These are phyloP conservation scores for Cutaneotrichosporon arboriforme DNA, from an alignment of 1,284 basidiomycete species.

Conservation along the genomic window DNA sequence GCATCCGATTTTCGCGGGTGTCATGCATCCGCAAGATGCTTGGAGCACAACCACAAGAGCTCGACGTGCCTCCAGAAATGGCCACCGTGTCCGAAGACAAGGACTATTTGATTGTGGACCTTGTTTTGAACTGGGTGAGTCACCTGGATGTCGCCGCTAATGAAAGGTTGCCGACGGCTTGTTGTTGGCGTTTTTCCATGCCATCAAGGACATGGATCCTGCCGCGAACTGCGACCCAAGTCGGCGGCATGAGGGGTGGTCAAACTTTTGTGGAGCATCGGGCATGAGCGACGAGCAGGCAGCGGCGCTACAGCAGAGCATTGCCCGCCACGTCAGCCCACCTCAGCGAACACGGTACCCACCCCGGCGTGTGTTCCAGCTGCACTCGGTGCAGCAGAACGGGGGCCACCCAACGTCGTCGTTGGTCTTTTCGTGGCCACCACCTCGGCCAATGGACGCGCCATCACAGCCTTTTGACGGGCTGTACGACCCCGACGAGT, in stretches of 20 bases:
- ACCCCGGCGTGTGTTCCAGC: slow-evolving; percentile 46
- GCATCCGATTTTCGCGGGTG: slow-evolving; percentile 51
- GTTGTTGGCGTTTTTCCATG: slow-evolving; percentile 92
- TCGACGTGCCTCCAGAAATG: slow-evolving; percentile 51
- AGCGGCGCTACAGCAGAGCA: slow-evolving; percentile 28
- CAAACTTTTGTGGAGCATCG: slow-evolving; percentile 88
- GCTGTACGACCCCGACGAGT: slow-evolving; percentile 69
- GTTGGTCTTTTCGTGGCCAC: slow-evolving; percentile 81
- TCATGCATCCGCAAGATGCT: slow-evolving; percentile 50
- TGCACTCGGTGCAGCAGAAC: slow-evolving; percentile 20
- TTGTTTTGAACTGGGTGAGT: slow-evolving; percentile 82
- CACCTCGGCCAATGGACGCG: slow-evolving; percentile 42
- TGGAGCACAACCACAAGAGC: slow-evolving; percentile 45
- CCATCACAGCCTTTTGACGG: slow-evolving; percentile 49
- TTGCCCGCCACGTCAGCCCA: slow-evolving; percentile 22
- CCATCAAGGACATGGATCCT: slow-evolving; percentile 58
- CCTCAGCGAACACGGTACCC: slow-evolving; percentile 29
- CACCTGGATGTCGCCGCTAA: not conserved
- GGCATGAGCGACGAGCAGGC: slow-evolving; percentile 38
- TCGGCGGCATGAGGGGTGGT: slow-evolving; percentile 69
- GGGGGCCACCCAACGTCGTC: slow-evolving; percentile 17
- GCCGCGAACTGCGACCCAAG: slow-evolving; percentile 69
- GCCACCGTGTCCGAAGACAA: slow-evolving; percentile 66
- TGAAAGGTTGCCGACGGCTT: slow-evolving; percentile 67
- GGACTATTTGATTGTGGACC: slow-evolving; percentile 80